phyloP scores from a whole-genome alignment of 352 stramenopile species.

The Elongisporangium undulatum region DNA sequence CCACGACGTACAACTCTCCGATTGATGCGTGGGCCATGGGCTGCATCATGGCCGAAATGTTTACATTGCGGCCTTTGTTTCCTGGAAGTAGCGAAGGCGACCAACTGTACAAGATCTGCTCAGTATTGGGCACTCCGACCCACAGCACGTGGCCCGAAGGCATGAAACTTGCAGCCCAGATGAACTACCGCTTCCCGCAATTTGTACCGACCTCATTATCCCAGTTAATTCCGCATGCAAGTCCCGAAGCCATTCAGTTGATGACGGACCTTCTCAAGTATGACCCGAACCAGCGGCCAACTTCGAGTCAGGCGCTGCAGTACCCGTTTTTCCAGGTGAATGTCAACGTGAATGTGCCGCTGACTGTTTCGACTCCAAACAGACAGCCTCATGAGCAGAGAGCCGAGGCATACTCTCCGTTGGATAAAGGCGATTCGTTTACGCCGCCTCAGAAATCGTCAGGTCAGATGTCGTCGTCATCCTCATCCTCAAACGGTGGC shows the following conservation, averaged over 20 bases:
- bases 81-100: constrained; percentile 96
- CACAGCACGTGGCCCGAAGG: constrained; percentile 91
- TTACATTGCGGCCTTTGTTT: constrained; percentile 95
- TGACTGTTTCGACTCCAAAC: constrained; percentile 65
- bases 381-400: constrained; percentile 49
- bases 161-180: constrained; percentile 92
- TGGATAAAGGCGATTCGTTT: constrained; percentile 37
- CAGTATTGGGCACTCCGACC: constrained; percentile 91
- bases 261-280: constrained; percentile 93
- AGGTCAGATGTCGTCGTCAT: constrained; percentile 27
- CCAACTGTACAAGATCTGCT: constrained; percentile 98
- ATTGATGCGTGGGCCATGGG: constrained; percentile 98
- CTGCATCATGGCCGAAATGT: constrained; percentile 98
- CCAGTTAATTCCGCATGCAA: constrained; percentile 90
- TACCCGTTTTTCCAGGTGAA: constrained; percentile 94
- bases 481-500: constrained; percentile 20
- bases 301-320: constrained; percentile 91
- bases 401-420: constrained; percentile 17
- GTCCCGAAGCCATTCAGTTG: constrained; percentile 87
- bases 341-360: constrained; percentile 62
- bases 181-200: constrained; percentile 96
- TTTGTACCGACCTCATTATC: constrained; percentile 89
- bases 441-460: constrained; percentile 57
- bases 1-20: constrained; percentile 94
- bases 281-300: constrained; percentile 91